A percentile compares a stretch with the other conserved stretches of the same genome.
Evolutionary conservation across 2,329 filamentous ascomycete genomes (phyloP).

Genomic region (Beauveria asiatica): DNA sequence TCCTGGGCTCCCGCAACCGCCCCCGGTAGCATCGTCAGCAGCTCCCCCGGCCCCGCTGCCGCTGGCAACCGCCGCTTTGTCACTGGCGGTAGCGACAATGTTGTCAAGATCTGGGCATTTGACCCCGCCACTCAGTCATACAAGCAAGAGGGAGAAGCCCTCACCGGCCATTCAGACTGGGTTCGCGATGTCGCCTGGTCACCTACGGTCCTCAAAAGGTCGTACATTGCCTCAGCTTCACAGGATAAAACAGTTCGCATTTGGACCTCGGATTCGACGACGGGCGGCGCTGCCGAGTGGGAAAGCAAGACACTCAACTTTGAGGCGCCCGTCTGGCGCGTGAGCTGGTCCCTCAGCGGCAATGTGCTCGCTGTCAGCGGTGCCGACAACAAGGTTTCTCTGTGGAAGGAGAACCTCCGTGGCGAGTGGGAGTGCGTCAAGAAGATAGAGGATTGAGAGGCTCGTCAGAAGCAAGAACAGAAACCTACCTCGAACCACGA

Average conservation of each 20-base stretch:
- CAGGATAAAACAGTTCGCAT: constrained; percentile 97
- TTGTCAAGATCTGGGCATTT: constrained; percentile 88
- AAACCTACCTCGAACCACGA: not conserved
- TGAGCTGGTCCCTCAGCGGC: constrained; percentile 95
- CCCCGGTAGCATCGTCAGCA: constrained; percentile 77
- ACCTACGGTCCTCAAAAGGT: constrained; percentile 88
- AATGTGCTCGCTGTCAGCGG: constrained; percentile 93
- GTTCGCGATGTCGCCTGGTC: constrained; percentile 97
- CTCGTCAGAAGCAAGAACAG: not conserved
- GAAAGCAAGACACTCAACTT: constrained; percentile 78
- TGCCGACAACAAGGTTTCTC: constrained; percentile 89
- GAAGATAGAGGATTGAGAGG: constrained; percentile 74
- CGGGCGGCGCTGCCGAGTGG: constrained; percentile 64
- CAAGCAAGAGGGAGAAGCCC: constrained; percentile 52
- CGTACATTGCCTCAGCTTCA: constrained; percentile 89
- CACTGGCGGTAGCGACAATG: constrained; percentile 88
- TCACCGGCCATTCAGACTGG: constrained; percentile 88
- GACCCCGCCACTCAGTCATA: constrained; percentile 54
- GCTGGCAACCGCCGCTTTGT: constrained; percentile 74
- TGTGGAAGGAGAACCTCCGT: constrained; percentile 97
- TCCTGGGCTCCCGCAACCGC: constrained; percentile 85
- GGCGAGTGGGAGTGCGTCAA: constrained; percentile 97
- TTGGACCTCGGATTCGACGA: constrained; percentile 67
- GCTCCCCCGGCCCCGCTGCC: constrained; percentile 49
- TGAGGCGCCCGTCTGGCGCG: constrained; percentile 85